phyloP scores from a whole-genome alignment of 805 yeast genomes.

The Metschnikowia borealis region DNA sequence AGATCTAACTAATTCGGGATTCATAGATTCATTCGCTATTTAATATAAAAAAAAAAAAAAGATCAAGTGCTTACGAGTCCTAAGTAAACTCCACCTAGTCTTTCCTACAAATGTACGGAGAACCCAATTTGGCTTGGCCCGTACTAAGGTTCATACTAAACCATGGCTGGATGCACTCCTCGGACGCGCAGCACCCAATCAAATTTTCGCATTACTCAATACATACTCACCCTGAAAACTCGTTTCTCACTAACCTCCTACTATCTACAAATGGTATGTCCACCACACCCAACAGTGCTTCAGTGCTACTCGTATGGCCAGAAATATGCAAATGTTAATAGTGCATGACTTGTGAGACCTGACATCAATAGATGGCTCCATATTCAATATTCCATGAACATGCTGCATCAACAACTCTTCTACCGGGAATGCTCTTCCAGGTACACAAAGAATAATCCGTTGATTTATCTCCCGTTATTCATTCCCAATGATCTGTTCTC shows the following conservation, averaged over 20 bases:
- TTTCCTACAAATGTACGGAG: neutral
- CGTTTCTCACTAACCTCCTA: conserved; percentile 1
- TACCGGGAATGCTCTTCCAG: no score
- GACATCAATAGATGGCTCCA: no score
- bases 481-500: no score
- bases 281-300: neutral
- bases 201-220: conserved; percentile 15
- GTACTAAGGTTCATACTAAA: neutral
- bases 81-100: neutral
- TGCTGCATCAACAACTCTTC: no score
- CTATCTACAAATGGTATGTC: conserved; percentile 14
- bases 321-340: neutral
- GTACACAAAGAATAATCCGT: no score
- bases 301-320: neutral
- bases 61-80: neutral
- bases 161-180: conserved; percentile 1
- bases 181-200: conserved; percentile 12
- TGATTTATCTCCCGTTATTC: no score
- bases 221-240: conserved; percentile 1
- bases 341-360: no score
- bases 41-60: neutral
- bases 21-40: neutral
- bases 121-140: neutral
- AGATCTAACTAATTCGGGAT: neutral
- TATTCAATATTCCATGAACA: no score